Conservation (phyloP, 306 rosid species). For the Castanea sativa region DNA sequence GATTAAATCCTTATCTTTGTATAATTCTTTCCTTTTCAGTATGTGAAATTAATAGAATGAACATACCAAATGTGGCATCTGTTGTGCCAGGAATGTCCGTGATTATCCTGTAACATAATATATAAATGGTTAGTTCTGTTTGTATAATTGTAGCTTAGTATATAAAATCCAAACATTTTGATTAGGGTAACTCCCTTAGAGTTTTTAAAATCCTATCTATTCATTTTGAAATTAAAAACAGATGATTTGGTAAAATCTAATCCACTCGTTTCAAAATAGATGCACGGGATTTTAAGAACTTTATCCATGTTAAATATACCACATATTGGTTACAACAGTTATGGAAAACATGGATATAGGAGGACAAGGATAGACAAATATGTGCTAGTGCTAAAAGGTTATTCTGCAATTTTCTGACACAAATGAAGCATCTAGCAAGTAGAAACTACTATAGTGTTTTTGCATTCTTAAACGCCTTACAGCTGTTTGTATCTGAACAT, state of each 20-base stretch:
- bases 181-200: background rate
- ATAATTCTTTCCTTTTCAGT: background rate
- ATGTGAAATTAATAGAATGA: background rate
- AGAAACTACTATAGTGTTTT: too few species aligned
- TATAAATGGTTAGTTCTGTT: background rate
- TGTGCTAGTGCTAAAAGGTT: background rate
- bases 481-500: too few species aligned
- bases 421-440: background rate
- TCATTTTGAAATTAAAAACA: too few species aligned
- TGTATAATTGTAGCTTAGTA: background rate
- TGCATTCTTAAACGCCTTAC: too few species aligned
- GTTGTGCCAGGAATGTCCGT: conserved; percentile 98
- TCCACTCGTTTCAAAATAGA: too few species aligned
- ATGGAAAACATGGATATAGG: background rate
- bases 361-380: background rate
- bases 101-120: conserved; percentile 65
- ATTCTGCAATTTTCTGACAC: background rate
- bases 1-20: background rate
- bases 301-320: too few species aligned
- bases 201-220: too few species aligned
- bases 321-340: background rate
- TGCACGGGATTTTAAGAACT: too few species aligned
- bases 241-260: too few species aligned
- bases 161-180: background rate
- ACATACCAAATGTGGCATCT: conserved; percentile 84